Base-by-base conservation (phyloP, 208 protist species). In the Acanthamoeba healyi region DNA sequence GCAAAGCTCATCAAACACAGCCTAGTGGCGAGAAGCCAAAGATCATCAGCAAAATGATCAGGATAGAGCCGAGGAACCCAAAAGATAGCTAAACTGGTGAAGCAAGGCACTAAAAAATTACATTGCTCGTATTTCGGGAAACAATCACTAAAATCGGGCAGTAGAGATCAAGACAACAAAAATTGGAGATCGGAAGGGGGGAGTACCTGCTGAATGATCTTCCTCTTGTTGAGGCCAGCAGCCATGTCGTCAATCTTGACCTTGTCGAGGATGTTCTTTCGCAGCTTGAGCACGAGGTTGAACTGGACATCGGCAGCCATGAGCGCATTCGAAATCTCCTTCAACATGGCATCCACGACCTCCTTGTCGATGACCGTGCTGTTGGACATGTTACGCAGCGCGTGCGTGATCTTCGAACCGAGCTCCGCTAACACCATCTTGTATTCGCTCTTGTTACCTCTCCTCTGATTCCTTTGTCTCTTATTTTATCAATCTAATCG, bases 241-340 rank as follows among this genome's bases (percentile, higher is more conserved):
- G 98, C 98, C 46, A 99, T 98, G 42, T 99, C 96, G 51, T 99
- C 97, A 26, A 99, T 96, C 65, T 98, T 98, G 12, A 99, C 95
- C 79, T 98, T 96, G 12, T 97, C 95, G 90, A 98, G 99, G 54
- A 99, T 97, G 91, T 97, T 98, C 26, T 99, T 96, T 72, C 98
- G 97, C 46, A 99, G 96, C 70, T 98, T 96, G 86, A 98, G 98
- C 9, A 99, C 98, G 17, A 99, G 96, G 24, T 95, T 96, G n/a
- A 99, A 95, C 84, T 99, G 99, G 29, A 99, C 99, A 96, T 99
- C 99, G 0, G 99, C 97, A 95, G 98, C 96, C 49, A 99, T 97
- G 15, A 99, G 96, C 19, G 99, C 99, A 51, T 98, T 97, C 54
- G 97, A 97, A 58, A 99, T 98, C 24, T 99, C 99, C 70, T 99